Percentiles rank a stretch among this genome's conserved stretches.
phyloP scores from a whole-genome alignment of 2,329 filamentous ascomycete genomes.

The Hirsutella minnesotensis region DNA sequence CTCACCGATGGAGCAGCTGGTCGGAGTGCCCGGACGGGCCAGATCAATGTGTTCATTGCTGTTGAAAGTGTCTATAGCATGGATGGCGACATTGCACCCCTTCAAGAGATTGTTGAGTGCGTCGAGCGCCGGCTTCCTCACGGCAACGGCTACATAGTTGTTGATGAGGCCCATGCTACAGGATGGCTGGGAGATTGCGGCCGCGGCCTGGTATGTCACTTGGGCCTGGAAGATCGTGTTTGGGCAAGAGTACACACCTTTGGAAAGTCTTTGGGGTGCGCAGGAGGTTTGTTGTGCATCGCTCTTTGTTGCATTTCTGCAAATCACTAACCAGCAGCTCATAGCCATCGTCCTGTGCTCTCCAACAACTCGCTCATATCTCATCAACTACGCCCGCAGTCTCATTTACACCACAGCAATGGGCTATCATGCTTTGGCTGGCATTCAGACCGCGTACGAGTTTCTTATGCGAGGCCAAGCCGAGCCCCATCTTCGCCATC shows the following conservation, averaged over 20 bases:
- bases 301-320: neutral
- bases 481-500: conserved; percentile 18
- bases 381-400: conserved; percentile 66
- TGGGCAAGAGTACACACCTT: conserved; percentile 53
- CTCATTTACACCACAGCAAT: conserved; percentile 66
- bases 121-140: conserved; percentile 42
- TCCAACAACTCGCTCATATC: conserved; percentile 44
- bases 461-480: conserved; percentile 40
- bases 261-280: conserved; percentile 55
- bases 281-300: conserved; percentile 45
- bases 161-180: conserved; percentile 59
- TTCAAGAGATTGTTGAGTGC: conserved; percentile 45
- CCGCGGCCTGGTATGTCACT: conserved; percentile 43
- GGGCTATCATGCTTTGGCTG: conserved; percentile 46
- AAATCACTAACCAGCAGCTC: neutral
- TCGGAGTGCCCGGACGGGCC: conserved; percentile 18
- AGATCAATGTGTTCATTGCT: conserved; percentile 49
- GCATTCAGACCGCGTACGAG: conserved; percentile 45
- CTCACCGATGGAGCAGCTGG: conserved; percentile 11
- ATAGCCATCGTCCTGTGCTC: conserved; percentile 50
- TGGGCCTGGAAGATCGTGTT: conserved; percentile 42
- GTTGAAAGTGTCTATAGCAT: conserved; percentile 70
- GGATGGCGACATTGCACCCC: conserved; percentile 63
- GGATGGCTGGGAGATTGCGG: conserved; percentile 46
- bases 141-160: conserved; percentile 49